Percentiles rank a stretch among this genome's conserved stretches.
These are phyloP conservation scores for Rhodotorula babjevae DNA, from an alignment of 768 basidiomycete species.

Conservation along the genomic window DNA sequence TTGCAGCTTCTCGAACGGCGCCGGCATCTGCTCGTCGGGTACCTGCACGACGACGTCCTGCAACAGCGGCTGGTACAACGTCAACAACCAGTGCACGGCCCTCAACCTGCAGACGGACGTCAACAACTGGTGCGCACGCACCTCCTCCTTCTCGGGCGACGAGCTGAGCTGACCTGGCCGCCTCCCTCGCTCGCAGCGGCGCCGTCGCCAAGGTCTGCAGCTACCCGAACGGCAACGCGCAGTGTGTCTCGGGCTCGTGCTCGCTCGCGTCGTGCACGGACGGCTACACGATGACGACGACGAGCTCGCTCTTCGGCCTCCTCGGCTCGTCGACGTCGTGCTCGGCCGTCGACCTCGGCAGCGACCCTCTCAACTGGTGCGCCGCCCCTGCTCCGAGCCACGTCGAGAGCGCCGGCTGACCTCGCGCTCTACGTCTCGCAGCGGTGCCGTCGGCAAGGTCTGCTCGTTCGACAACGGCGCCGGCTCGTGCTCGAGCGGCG, in stretches of 20 bases:
- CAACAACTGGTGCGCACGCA: conserved; percentile 28
- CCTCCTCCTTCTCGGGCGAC: not conserved
- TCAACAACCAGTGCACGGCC: not conserved
- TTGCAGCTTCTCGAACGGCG: conserved; percentile 20
- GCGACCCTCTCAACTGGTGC: conserved; percentile 1
- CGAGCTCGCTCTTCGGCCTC: conserved; percentile 10
- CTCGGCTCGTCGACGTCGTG: conserved; percentile 10
- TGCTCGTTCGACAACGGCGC: conserved; percentile 25
- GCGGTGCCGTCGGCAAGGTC: not conserved
- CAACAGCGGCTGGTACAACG: conserved; percentile 13
- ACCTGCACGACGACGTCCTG: not conserved
- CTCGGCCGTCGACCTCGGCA: not conserved
- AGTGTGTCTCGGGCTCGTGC: conserved; percentile 26
- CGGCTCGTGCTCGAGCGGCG: conserved; percentile 15
- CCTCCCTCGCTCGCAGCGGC: not conserved
- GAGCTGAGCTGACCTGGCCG: not conserved
- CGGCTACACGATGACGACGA: conserved; percentile 18
- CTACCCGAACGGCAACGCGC: conserved; percentile 12
- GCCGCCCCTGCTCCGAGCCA: too few relatives aligned
- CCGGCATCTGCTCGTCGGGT: not conserved
- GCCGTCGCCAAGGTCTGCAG: conserved; percentile 27
- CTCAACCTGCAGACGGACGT: conserved; percentile 12
- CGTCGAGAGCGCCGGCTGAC: too few relatives aligned
- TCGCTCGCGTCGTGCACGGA: conserved; percentile 21
- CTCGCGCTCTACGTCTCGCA: too few relatives aligned